Percentiles rank a stretch among this genome's conserved stretches.
Evolutionary conservation across 176 grass and related monocot genomes (phyloP).

Genomic region (Eragrostis curvula): DNA sequence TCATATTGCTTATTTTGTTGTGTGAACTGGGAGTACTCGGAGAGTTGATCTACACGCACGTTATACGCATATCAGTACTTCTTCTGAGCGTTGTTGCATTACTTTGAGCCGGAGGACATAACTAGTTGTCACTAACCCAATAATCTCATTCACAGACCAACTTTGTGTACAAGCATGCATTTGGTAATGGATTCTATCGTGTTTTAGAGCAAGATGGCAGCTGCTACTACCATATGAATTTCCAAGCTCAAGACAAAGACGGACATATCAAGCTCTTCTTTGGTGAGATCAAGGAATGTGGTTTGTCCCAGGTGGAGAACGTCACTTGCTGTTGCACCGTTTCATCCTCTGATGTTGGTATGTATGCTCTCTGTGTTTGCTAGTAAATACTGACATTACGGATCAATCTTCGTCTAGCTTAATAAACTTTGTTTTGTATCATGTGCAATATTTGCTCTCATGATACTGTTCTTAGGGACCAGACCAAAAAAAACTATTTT

Average conservation of each 20-base stretch:
- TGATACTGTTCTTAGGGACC: no score
- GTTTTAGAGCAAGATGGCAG: neutral
- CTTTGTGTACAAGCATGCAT: neutral
- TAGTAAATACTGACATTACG: no score
- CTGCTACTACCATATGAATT: neutral
- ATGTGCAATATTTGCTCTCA: neutral
- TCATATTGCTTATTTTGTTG: no score
- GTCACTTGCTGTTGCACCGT: neutral
- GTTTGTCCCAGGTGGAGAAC: neutral
- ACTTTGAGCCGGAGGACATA: neutral
- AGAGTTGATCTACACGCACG: no score
- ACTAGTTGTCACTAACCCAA: neutral
- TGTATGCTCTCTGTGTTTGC: no score
- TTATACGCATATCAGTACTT: no score
- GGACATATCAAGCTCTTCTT: neutral
- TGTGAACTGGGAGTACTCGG: no score
- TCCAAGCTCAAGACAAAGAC: neutral
- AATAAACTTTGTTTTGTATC: neutral
- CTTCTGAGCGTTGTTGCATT: neutral
- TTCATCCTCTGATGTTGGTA: neutral
- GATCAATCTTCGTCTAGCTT: neutral
- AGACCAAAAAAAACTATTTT: no score
- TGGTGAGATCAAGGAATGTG: neutral
- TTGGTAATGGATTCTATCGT: neutral
- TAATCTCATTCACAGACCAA: neutral